Conservation (phyloP, 768 basidiomycete genomes). For the Leccinum uliginosum region DNA sequence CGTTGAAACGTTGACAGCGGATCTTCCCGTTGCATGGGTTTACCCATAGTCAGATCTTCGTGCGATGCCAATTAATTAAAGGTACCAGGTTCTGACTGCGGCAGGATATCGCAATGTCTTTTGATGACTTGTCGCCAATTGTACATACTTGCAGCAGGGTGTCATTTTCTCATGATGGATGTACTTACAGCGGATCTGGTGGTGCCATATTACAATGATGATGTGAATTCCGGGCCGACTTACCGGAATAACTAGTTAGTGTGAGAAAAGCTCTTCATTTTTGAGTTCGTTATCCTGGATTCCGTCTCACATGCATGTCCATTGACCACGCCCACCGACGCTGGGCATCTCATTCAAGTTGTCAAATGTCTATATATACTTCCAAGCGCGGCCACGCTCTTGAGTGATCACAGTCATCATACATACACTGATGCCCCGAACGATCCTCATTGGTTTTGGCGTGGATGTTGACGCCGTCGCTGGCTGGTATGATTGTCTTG, state of each 20-base stretch:
- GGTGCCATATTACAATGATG: neutral
- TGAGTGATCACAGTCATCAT: neutral
- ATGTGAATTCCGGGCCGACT: neutral
- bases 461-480: conserved; percentile 77
- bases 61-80: neutral
- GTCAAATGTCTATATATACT: conserved; percentile 1
- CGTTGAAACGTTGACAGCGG: neutral
- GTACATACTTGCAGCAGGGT: neutral
- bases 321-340: neutral
- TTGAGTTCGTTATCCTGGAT: neutral
- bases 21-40: neutral
- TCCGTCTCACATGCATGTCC: neutral
- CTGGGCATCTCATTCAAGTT: neutral
- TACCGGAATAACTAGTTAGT: neutral
- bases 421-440: conserved; percentile 42
- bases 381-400: neutral
- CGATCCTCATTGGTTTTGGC: conserved; percentile 56
- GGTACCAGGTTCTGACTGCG: neutral
- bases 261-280: neutral
- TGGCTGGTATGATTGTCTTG: conserved; percentile 47
- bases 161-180: neutral
- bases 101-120: neutral
- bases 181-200: neutral
- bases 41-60: neutral
- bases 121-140: neutral